Evolutionary conservation across 1,139 yeast genomes (phyloP), one percentile per base, ranked within the genome.

Genomic region (Suhomyces kunorum): DNA sequence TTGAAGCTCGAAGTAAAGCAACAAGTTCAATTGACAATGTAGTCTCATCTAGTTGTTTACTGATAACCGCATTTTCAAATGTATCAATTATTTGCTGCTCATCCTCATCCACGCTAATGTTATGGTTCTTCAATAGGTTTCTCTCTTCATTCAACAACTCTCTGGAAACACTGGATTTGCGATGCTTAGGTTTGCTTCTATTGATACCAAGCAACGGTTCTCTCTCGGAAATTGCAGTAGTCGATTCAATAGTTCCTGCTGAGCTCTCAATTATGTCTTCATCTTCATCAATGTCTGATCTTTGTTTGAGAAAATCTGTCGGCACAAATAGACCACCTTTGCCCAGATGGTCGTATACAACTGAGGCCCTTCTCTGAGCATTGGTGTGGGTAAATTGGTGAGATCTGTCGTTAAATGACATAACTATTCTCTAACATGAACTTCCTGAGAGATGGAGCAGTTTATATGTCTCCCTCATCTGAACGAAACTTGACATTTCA

Each of bases 241-340:
- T 13, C 8, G 31, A 16, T 17, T 26, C 31, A 42, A n/a, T 3
- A 14, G 2, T 23, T n/a, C 18, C 29, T 4, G 16, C 9, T 6
- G 28, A 12, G 22, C 19, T 16, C 17, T 29, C 30, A 9, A 13
- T 13, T 9, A 11, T 4, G 11, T 13, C 43, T 16, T 40, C 48
- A 17, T 44, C 53, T 11, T 39, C 45, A 24, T 44, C 50, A 5
- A 25, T 33, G 17, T 46, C 50, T 6, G 44, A 45, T 12, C 34
- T 37, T 17, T 29, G 32, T 13, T 41, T 46, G 18, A 61, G 61
- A 49, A 78, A 78, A 55, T 78, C 83, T 18, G 70, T 64, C 0
- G 83, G 82, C 17, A 74, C 55, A 39, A 63, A 78, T 8, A 78
- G 58, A 0, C 82, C 81, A 7, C 76, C 73, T 48, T 79, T 71